phyloP scores from a whole-genome alignment of 2,329 filamentous ascomycete species.

The Ophiostoma angusticollis region DNA sequence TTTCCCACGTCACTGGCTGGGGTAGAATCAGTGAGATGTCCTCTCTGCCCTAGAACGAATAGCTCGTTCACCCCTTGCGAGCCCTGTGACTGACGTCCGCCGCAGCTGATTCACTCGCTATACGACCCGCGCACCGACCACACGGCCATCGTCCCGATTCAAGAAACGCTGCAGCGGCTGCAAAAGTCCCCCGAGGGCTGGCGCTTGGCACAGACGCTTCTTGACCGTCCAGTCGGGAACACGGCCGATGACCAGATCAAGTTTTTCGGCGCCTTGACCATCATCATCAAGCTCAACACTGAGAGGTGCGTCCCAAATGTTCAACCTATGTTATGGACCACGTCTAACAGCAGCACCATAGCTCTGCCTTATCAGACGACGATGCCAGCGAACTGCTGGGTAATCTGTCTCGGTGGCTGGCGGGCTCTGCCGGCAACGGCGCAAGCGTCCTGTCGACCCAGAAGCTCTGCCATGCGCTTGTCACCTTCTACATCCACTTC shows the following conservation, averaged over 20 bases:
- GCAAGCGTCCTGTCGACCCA: conserved; percentile 50
- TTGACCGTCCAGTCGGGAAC: conserved; percentile 27
- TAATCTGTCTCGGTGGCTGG: conserved; percentile 50
- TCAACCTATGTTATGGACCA: not conserved
- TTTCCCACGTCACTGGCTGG: conserved; percentile 22
- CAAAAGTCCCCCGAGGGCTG: conserved; percentile 75
- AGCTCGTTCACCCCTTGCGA: not conserved
- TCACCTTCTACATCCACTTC: conserved; percentile 63
- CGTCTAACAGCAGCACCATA: conserved; percentile 15
- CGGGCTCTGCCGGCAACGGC: conserved; percentile 37
- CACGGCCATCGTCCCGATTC: conserved; percentile 36
- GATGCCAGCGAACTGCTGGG: conserved; percentile 47
- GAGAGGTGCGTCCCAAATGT: conserved; percentile 46
- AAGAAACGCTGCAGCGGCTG: conserved; percentile 64
- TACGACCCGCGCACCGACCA: conserved; percentile 37
- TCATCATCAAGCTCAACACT: conserved; percentile 90
- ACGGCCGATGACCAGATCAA: conserved; percentile 61
- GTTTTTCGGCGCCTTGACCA: conserved; percentile 86
- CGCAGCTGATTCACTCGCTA: conserved; percentile 35
- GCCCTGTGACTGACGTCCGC: not conserved
- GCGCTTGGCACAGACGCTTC: conserved; percentile 67
- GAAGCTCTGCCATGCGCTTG: conserved; percentile 66
- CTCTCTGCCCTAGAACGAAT: not conserved
- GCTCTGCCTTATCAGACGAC: conserved; percentile 38
- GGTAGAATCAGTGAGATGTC: conserved; percentile 21